Evolutionary conservation across 192 early-diverging fungal genomes (phyloP).

Genomic region (Coemansia sp.): DNA sequence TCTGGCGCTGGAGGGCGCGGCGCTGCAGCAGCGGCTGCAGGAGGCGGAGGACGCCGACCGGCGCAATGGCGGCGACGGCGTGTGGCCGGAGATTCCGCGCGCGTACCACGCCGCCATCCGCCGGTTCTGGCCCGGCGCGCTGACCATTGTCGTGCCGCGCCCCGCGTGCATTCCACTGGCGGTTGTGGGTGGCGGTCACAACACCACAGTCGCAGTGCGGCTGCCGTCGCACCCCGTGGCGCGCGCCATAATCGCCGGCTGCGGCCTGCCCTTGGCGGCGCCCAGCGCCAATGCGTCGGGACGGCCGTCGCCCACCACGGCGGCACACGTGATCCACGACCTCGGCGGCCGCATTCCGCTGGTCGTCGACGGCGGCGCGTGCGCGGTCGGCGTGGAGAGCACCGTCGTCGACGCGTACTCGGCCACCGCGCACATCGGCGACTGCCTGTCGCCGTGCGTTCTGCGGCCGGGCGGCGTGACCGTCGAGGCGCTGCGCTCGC

Average conservation of each 20-base stretch:
- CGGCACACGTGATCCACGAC: slow-evolving; percentile 86
- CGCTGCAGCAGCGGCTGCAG: slow-evolving; percentile 2
- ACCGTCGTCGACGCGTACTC: slow-evolving; percentile 86
- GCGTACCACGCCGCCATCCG: slow-evolving; percentile 72
- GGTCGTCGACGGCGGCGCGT: slow-evolving; percentile 89
- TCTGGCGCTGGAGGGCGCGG: slow-evolving; percentile 36
- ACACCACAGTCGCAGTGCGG: slow-evolving; percentile 85
- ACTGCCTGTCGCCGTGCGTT: slow-evolving; percentile 67
- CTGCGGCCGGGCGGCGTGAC: slow-evolving; percentile 94
- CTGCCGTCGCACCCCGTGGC: slow-evolving; percentile 94
- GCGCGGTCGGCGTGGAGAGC: slow-evolving; percentile 89
- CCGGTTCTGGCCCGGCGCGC: slow-evolving; percentile 89
- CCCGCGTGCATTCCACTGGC: slow-evolving; percentile 63
- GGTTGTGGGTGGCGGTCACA: slow-evolving; percentile 81
- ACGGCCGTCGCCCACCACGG: slow-evolving; percentile 91
- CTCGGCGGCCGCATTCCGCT: slow-evolving; percentile 79
- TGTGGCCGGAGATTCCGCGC: slow-evolving; percentile 63
- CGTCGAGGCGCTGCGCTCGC: slow-evolving; percentile 65
- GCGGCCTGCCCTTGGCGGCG: slow-evolving; percentile 91
- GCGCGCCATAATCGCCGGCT: slow-evolving; percentile 80
- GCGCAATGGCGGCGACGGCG: slow-evolving; percentile 35
- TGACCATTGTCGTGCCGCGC: slow-evolving; percentile 88
- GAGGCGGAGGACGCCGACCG: slow-evolving; percentile 23
- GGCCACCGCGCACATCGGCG: slow-evolving; percentile 13
- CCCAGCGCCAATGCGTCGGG: slow-evolving; percentile 98